Percentiles rank a stretch among this genome's conserved stretches.
phyloP scores from a whole-genome alignment of 2,329 filamentous ascomycete genomes.

The Colletotrichum sidae region DNA sequence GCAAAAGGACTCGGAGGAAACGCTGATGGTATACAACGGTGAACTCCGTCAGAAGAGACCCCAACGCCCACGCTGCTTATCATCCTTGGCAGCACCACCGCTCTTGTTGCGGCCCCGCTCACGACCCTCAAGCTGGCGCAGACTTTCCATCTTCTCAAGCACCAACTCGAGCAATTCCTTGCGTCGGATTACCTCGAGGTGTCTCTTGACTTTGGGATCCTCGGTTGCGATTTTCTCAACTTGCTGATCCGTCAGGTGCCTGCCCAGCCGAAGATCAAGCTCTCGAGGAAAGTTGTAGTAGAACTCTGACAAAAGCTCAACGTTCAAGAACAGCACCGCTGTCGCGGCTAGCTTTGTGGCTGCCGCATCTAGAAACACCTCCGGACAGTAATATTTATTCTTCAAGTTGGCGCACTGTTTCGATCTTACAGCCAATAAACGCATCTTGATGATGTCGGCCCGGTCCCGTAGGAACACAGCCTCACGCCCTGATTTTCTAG shows the following conservation, averaged over 20 bases:
- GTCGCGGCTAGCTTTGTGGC: conserved; percentile 95
- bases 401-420: conserved; percentile 85
- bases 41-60: conserved; percentile 56
- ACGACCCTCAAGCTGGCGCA: conserved; percentile 84
- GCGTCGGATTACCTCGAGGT: conserved; percentile 90
- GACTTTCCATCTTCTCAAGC: conserved; percentile 92
- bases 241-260: conserved; percentile 81
- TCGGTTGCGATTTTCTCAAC: conserved; percentile 93
- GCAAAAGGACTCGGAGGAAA: neutral
- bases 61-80: conserved; percentile 61
- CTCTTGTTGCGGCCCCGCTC: conserved; percentile 65
- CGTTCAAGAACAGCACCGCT: conserved; percentile 95
- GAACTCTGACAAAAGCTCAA: conserved; percentile 95
- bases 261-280: conserved; percentile 86
- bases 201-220: conserved; percentile 88
- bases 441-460: conserved; percentile 89
- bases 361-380: conserved; percentile 97
- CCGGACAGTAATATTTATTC: conserved; percentile 97
- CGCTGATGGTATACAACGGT: neutral
- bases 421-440: conserved; percentile 86
- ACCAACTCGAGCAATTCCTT: conserved; percentile 96
- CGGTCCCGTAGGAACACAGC: conserved; percentile 94
- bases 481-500: conserved; percentile 75
- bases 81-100: conserved; percentile 50
- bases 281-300: conserved; percentile 98